A percentile compares a stretch with the other conserved stretches of the same genome.
Evolutionary conservation across 1,284 basidiomycete species (phyloP).

Genomic region (Sanghuangporus baumii): DNA sequence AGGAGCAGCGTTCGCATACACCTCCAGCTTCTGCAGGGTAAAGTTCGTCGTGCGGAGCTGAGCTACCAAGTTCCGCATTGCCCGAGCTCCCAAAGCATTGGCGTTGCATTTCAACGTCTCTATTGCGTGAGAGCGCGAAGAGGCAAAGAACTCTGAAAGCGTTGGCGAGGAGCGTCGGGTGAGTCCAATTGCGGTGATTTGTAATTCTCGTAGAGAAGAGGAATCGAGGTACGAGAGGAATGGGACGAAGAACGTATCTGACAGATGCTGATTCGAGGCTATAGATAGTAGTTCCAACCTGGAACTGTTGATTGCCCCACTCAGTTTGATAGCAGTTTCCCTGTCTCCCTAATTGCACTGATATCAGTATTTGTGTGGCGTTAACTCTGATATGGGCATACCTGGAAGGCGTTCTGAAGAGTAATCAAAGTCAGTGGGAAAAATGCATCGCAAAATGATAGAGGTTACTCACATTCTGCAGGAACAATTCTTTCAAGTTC

Average conservation of each 20-base stretch:
- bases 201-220: constrained; percentile 45
- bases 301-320: constrained; percentile 44
- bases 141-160: constrained; percentile 47
- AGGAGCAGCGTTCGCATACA: constrained; percentile 43
- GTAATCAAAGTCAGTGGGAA: constrained; percentile 26
- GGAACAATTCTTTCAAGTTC: constrained; percentile 40
- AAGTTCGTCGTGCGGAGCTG: constrained; percentile 46
- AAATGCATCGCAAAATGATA: not conserved
- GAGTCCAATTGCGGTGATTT: constrained; percentile 49
- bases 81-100: constrained; percentile 45
- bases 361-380: not conserved
- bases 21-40: constrained; percentile 42
- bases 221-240: constrained; percentile 46
- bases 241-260: constrained; percentile 43
- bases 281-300: constrained; percentile 40
- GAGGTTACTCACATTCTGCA: constrained; percentile 48
- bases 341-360: constrained; percentile 33
- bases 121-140: constrained; percentile 42
- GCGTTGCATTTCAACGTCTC: constrained; percentile 49
- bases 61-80: constrained; percentile 39
- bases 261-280: constrained; percentile 36
- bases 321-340: constrained; percentile 31
- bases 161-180: constrained; percentile 38
- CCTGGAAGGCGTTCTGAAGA: constrained; percentile 23
- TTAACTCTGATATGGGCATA: constrained; percentile 7